Base-by-base conservation (phyloP, 495 filamentous ascomycete genomes). In the Xylaria palmicola region DNA sequence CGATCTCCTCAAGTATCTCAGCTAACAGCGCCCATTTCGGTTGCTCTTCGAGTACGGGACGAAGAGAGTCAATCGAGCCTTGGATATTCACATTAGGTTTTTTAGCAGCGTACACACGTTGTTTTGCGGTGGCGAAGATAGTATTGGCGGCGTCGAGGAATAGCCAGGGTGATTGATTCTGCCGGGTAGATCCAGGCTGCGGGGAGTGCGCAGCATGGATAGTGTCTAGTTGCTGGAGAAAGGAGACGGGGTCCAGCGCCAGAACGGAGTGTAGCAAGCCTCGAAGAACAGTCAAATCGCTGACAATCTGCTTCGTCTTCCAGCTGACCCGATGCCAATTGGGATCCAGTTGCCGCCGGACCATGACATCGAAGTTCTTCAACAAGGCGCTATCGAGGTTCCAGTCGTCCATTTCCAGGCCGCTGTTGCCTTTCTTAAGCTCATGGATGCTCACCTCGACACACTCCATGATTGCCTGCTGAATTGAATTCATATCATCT, bases 301-400 rank as follows among this genome's bases (percentile, higher is more conserved):
- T 87, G 32, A 93, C 94, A 63, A 98, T 95, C 72, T 96, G 92
- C 70, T 87, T 90, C 9, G 95, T 97, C 70, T 91, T 91, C 81
- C 91, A 96, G 72, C 90, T 96, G 39, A 97, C 90, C 56, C 95
- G 84, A 75, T 98, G 94, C 94, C 94, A 98, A 57, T 97, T 92
- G 6, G 93, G 92, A 69, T 98, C 93, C 13, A 98, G 77, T 73
- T 98, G 94, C 66, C 93, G 86, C 50, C 92, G 79, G 49, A 98
- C 86, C 59, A 93, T 86, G 34, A 90, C 79, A 72, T 98, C 95
- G 71, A 98, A 98, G 64, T 88, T 93, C 71, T 88, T 90, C 62
- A 97, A 90, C 56, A 98, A 75, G 22, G 94, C 95, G 71, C 91
- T 97, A 71, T 98, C 95, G 19, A 97, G 78, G 56, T 91, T 98